Evolutionary conservation across 108 stramenopile species (phyloP), one percentile per base, ranked within the genome.

Genomic region (Skeletonema tropicum): DNA sequence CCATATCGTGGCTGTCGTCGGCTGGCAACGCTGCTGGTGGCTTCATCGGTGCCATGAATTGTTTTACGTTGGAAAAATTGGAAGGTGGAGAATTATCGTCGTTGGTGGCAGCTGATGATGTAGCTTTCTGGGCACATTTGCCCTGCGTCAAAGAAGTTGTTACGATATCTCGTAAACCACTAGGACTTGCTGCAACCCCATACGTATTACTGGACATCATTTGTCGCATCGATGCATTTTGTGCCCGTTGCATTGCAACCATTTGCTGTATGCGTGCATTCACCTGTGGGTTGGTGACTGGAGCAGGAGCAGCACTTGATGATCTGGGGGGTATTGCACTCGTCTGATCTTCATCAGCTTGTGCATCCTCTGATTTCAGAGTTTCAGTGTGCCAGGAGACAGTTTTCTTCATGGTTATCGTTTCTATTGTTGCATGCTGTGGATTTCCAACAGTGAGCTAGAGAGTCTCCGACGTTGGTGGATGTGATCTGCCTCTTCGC

Each of bases 171-270:
- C 64, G 31, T 10, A 74, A 29, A 1, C 73, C 73, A 17, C 35
- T 38, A 13, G 73, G 73, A 66, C 73, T 74, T 17, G 64, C 23
- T 38, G 38, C 8, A 14, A 35, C 68, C 6, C 68, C 73, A 49
- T 46, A 31, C 3, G 39, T 38, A 17, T 45, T 45, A n/a, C 15
- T 45, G 15, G 61, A 64, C 73, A 74, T 74, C 13, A 74, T 25
- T 49, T 74, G 64, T 9, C 64, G 73, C 73, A 74, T 74, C 12
- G 73, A 66, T 42, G 73, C 73, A 39, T 74, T 74, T 41, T 74
- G 73, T 3, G 73, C 73, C 36, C 65, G 66, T 66, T 74, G 73
- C 71, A 73, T 73, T 19, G 71, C 64, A 35, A 74, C 58, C 73
- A 74, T 74, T 58, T 74, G 73, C 39, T 74, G 73, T 36, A 74